These are phyloP conservation scores for Yarrowia keelungensis DNA, from an alignment of 805 yeast genomes.

Conservation along the genomic window DNA sequence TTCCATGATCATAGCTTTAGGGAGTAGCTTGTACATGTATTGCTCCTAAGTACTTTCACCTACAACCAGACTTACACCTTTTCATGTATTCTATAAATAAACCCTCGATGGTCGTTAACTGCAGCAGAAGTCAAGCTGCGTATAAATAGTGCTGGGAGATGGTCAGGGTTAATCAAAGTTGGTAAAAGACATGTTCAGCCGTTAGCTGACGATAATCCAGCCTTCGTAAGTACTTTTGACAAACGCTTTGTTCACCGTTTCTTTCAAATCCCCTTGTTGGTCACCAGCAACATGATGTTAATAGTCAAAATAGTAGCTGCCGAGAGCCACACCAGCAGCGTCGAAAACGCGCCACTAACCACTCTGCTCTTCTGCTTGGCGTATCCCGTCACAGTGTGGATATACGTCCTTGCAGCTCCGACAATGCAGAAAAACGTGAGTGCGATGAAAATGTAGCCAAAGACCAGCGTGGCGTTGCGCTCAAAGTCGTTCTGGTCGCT, in stretches of 20 bases:
- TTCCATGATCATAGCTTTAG: too few species aligned
- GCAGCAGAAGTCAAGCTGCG: too few species aligned
- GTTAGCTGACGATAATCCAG: too few species aligned
- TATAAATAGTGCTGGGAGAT: too few species aligned
- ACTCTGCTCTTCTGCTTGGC: constrained; percentile 27
- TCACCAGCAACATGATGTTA: constrained; percentile 9
- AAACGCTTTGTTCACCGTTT: not conserved
- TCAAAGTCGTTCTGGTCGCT: constrained; percentile 8
- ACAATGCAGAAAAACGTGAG: constrained; percentile 20
- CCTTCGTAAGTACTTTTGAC: too few species aligned
- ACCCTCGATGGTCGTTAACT: too few species aligned
- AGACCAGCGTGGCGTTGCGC: constrained; percentile 25
- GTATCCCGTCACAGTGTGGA: constrained; percentile 30
- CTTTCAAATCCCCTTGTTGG: constrained; percentile 2
- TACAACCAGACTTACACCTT: too few species aligned
- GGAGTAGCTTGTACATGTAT: too few species aligned
- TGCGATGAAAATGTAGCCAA: constrained; percentile 25
- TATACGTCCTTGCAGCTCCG: constrained; percentile 17
- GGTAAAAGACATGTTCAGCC: too few species aligned
- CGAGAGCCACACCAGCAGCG: constrained; percentile 9
- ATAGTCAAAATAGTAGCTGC: constrained; percentile 18
- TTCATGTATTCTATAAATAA: too few species aligned
- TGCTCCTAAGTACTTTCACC: too few species aligned
- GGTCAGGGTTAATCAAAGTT: too few species aligned
- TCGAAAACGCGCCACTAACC: constrained; percentile 18